Percentiles rank a stretch among this genome's conserved stretches.
Evolutionary conservation across 805 yeast genomes (phyloP).

Genomic region (Nadsonia fulvescens): DNA sequence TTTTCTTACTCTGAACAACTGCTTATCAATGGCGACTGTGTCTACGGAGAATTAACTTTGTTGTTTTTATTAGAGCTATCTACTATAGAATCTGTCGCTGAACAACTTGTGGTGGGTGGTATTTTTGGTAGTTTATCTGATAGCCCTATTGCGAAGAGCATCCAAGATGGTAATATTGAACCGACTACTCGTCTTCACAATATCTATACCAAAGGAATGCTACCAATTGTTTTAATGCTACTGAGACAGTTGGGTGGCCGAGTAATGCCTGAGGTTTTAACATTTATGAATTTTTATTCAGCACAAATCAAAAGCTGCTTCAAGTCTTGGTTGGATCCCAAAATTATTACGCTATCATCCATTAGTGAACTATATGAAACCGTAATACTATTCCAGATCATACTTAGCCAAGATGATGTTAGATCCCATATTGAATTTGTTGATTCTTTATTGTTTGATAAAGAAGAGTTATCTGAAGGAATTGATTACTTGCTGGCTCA

Average conservation of each 20-base stretch:
- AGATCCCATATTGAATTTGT: background rate
- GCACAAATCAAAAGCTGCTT: slow-evolving; percentile 49
- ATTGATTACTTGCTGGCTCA: slow-evolving; percentile 64
- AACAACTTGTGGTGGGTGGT: slow-evolving; percentile 44
- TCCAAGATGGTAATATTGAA: slow-evolving; percentile 44
- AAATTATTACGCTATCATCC: slow-evolving; percentile 28
- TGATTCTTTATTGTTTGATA: slow-evolving; percentile 16
- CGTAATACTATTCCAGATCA: slow-evolving; percentile 39
- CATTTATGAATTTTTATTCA: slow-evolving; percentile 43
- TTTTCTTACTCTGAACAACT: slow-evolving; percentile 52
- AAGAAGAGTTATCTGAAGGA: slow-evolving; percentile 40
- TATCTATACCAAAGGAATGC: slow-evolving; percentile 74
- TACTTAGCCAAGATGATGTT: slow-evolving; percentile 13
- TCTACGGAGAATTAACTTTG: slow-evolving; percentile 56
- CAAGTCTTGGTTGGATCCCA: slow-evolving; percentile 46
- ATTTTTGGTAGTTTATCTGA: slow-evolving; percentile 51
- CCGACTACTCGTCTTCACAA: slow-evolving; percentile 41
- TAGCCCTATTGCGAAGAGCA: slow-evolving; percentile 47
- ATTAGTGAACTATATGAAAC: slow-evolving; percentile 55
- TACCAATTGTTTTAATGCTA: slow-evolving; percentile 46
- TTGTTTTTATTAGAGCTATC: slow-evolving; percentile 54
- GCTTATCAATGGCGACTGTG: slow-evolving; percentile 41
- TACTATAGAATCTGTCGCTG: slow-evolving; percentile 43
- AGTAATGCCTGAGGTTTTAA: slow-evolving; percentile 44
- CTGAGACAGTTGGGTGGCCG: slow-evolving; percentile 45